Evolutionary conservation across 2,329 filamentous ascomycete genomes (phyloP).

Genomic region (Colletotrichum tropicicola): DNA sequence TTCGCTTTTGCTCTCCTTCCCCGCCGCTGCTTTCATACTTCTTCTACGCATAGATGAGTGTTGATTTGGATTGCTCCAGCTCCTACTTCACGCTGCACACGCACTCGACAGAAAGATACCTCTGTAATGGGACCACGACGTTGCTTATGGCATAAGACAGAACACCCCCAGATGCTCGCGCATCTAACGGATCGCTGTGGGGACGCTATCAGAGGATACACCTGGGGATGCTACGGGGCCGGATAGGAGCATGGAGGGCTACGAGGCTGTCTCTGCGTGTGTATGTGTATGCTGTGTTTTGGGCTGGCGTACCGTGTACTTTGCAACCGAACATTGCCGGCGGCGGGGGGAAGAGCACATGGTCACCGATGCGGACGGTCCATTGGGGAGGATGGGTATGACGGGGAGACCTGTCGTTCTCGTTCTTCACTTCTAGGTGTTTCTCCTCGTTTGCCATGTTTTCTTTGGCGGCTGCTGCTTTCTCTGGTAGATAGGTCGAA

Average conservation of each 20-base stretch:
- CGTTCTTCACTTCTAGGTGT: not conserved
- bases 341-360: not conserved
- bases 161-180: not conserved
- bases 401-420: not conserved
- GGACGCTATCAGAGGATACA: not conserved
- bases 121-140: conserved; percentile 27
- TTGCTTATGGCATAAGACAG: conserved; percentile 8
- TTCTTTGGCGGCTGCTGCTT: conserved; percentile 15
- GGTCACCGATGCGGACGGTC: not conserved
- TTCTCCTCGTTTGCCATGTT: not conserved
- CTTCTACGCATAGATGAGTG: conserved; percentile 31
- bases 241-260: not conserved
- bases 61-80: conserved; percentile 28
- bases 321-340: conserved; percentile 18
- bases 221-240: not conserved
- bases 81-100: conserved; percentile 22
- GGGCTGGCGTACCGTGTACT: conserved; percentile 18
- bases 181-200: not conserved
- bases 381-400: not conserved
- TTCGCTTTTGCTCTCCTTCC: conserved; percentile 27
- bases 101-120: conserved; percentile 26
- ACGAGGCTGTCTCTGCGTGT: conserved; percentile 5
- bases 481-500: conserved; percentile 28
- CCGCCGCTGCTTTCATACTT: conserved; percentile 30
- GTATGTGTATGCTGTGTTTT: conserved; percentile 14